Base-by-base conservation (phyloP, 1,284 basidiomycete species). In the Cutaneotrichosporon cyanovorans region DNA sequence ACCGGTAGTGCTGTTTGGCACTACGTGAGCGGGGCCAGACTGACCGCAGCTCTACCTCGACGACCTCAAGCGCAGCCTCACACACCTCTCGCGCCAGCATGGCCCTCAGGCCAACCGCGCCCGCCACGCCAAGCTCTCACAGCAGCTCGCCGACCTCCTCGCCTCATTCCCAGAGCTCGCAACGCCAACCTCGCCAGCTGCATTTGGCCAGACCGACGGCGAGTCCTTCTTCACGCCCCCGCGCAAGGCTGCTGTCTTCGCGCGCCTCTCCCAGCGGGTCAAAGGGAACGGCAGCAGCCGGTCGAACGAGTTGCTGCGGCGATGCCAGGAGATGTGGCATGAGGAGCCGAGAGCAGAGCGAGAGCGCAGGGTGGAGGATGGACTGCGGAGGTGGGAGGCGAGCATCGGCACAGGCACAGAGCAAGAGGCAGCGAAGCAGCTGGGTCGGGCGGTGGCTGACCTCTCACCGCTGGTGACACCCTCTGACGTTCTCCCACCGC, bases 321-420 rank as follows among this genome's bases (percentile, higher is more conserved):
- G 54, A 14, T 71, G 69, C 40, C 51, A 62, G 20, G 56, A 61
- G 14, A 50, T 70, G 5, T 72, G 70, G 70, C 63, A 60, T 2
- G 59, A 69, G 14, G 52, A 58, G 18, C 54, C 54, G 23, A 37
- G 56, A 3, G 46, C 54, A 0, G 65, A 68, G 38, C 58, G 60
- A 42, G 61, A 68, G 41, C 52, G 57, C 19, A 62, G 68, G 51
- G 42, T 68, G 6, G 64, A 62, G 30, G 53, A 37, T 1, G 31
- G 65, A 2, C 41, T 64, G 9, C 32, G 46, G 9, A 46, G 57
- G 22, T 72, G 69, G 69, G 50, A 48, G 2, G 52, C 57, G 21
- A 52, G 44, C 14, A 46, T 68, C 22, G 63, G 61, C 2, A 50
- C 53, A 5, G 39, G 32, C 4, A 54, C 54, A 3, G 68, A 68